phyloP scores from a whole-genome alignment of 2,329 filamentous ascomycete genomes.

The Clarireedia homoeocarpa region DNA sequence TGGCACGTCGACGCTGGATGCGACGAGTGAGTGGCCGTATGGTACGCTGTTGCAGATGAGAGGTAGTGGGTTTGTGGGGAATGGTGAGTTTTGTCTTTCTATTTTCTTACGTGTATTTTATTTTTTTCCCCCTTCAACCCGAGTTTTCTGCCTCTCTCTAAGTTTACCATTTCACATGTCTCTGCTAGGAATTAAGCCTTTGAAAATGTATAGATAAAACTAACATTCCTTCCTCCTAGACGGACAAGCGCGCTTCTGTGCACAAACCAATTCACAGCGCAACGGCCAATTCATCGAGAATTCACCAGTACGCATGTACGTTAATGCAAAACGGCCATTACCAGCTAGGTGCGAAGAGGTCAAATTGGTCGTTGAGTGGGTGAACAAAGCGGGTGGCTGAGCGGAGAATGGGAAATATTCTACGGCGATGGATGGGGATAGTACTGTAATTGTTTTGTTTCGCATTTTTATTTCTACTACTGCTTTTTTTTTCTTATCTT shows the following conservation, averaged over 20 bases:
- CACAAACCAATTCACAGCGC: neutral
- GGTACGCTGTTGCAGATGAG: neutral
- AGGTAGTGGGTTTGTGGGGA: neutral
- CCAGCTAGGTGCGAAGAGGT: neutral
- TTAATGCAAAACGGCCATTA: neutral
- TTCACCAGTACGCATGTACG: neutral
- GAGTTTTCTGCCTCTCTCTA: too few species aligned
- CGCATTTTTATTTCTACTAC: too few species aligned
- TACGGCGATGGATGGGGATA: too few species aligned
- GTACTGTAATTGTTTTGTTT: too few species aligned
- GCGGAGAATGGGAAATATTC: too few species aligned
- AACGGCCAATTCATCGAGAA: neutral
- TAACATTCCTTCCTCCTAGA: neutral
- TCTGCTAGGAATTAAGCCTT: neutral
- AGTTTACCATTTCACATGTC: too few species aligned
- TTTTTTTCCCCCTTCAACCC: neutral
- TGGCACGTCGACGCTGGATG: neutral
- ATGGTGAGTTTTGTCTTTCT: neutral
- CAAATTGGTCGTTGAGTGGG: conserved; percentile 21
- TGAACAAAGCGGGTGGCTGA: conserved; percentile 7
- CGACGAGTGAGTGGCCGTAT: conserved; percentile 1
- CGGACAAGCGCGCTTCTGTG: conserved; percentile 1
- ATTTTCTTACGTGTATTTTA: neutral
- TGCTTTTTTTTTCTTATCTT: too few species aligned
- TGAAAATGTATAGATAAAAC: neutral